Conservation (phyloP, 225 moss, liverwort and hornwort species). For the Polytrichum commune region DNA sequence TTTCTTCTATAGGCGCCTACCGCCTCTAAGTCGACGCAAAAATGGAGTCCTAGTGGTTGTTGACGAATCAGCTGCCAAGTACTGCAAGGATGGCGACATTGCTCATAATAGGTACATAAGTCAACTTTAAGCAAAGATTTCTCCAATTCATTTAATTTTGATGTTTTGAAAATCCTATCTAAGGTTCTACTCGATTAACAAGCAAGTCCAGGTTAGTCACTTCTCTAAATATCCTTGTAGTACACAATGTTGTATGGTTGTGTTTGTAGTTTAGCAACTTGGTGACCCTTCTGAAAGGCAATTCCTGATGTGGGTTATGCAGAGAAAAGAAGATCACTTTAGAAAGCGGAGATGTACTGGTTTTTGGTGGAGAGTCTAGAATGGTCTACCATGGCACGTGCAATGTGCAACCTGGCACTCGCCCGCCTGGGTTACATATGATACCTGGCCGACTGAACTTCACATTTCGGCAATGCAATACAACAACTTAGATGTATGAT, state of each 20-base stretch:
- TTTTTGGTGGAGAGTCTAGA: slow-evolving; percentile 85
- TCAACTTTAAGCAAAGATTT: not conserved
- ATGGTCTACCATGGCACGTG: slow-evolving; percentile 86
- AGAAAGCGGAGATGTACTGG: slow-evolving; percentile 77
- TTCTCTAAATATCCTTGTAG: not conserved
- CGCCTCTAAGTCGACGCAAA: slow-evolving; percentile 78
- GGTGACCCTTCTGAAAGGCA: too few species aligned
- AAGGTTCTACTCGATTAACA: not conserved
- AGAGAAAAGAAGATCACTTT: slow-evolving; percentile 69
- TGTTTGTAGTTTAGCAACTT: too few species aligned
- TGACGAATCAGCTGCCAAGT: slow-evolving; percentile 55
- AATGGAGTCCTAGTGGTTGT: slow-evolving; percentile 65
- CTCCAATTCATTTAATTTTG: not conserved
- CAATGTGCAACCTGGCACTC: slow-evolving; percentile 75
- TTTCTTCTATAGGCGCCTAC: slow-evolving; percentile 78
- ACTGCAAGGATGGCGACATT: slow-evolving; percentile 72
- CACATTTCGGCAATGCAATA: slow-evolving; percentile 73
- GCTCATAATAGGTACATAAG: slow-evolving; percentile 57
- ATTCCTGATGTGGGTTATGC: slow-evolving; percentile 6
- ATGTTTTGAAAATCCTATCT: not conserved
- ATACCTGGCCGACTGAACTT: slow-evolving; percentile 85
- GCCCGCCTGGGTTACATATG: slow-evolving; percentile 86
- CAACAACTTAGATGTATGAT: not conserved
- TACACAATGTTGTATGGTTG: too few species aligned
- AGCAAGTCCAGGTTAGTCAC: not conserved